phyloP scores from a whole-genome alignment of 2,329 filamentous ascomycete species.

The Aspergillus thermomutatus region DNA sequence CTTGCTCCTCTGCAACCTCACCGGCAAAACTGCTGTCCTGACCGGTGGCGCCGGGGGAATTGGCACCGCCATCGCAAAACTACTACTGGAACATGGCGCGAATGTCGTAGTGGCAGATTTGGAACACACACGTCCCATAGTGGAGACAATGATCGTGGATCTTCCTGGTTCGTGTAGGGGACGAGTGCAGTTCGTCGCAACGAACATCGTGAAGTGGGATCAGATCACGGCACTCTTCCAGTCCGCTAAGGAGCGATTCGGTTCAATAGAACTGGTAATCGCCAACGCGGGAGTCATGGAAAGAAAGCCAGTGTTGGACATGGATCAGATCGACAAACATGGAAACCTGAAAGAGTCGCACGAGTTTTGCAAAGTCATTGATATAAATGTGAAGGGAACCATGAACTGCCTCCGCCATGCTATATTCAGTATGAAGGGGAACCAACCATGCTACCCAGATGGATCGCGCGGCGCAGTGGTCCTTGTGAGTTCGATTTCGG shows the following conservation, averaged over 20 bases:
- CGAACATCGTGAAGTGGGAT: slow-evolving; percentile 36
- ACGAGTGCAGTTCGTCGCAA: slow-evolving; percentile 27
- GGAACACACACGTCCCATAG: too few relatives aligned
- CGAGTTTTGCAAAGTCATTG: slow-evolving; percentile 31
- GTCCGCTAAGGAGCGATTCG: slow-evolving; percentile 29
- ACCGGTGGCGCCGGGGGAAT: background rate
- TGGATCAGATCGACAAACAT: slow-evolving; percentile 21
- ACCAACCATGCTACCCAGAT: slow-evolving; percentile 25
- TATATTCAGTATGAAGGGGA: slow-evolving; percentile 23
- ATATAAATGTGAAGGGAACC: slow-evolving; percentile 45
- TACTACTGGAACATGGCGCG: background rate
- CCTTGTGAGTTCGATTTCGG: slow-evolving; percentile 41
- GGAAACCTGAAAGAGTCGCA: slow-evolving; percentile 16
- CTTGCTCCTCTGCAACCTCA: background rate
- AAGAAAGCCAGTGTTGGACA: slow-evolving; percentile 18
- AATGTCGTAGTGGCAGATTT: slow-evolving; percentile 13
- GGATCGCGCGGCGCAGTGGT: slow-evolving; percentile 24
- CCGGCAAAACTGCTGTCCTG: background rate
- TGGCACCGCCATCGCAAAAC: background rate
- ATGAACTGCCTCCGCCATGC: slow-evolving; percentile 40
- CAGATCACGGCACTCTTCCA: slow-evolving; percentile 36
- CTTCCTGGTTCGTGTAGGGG: too few relatives aligned
- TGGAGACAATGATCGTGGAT: too few relatives aligned
- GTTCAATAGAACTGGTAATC: slow-evolving; percentile 39
- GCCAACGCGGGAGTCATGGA: slow-evolving; percentile 44